phyloP scores from a whole-genome alignment of 371 early-diverging fungal genomes.

The Actinomortierella ambigua region DNA sequence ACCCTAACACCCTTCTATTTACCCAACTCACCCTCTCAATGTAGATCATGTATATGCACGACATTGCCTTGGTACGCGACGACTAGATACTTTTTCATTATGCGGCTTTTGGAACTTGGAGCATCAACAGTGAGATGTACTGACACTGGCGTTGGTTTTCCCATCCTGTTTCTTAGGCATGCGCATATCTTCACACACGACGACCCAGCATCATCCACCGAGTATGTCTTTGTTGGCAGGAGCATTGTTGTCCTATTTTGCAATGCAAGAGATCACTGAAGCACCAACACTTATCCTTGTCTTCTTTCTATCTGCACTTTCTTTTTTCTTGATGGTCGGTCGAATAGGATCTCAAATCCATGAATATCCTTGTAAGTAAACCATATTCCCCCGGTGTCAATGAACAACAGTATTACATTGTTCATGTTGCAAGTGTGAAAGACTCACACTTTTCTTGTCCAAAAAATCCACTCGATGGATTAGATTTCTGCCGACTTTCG shows the following conservation, averaged over 20 bases:
- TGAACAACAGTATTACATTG: background rate
- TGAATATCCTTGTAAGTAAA: constrained; percentile 71
- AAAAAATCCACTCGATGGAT: too few relatives aligned
- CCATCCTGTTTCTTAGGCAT: too few relatives aligned
- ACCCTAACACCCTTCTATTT: background rate
- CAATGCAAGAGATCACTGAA: too few relatives aligned
- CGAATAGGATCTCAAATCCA: constrained; percentile 80
- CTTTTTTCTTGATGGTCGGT: background rate
- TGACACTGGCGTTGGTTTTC: too few relatives aligned
- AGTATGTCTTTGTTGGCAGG: constrained; percentile 4
- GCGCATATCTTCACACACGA: constrained; percentile 49
- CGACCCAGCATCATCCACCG: constrained; percentile 67
- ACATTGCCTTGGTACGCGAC: constrained; percentile 72
- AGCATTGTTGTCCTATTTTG: background rate
- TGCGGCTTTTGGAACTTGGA: too few relatives aligned
- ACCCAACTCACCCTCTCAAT: background rate
- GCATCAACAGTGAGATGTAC: too few relatives aligned
- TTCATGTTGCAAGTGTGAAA: background rate
- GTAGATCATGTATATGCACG: constrained; percentile 79
- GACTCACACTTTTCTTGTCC: too few relatives aligned
- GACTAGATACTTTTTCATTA: too few relatives aligned
- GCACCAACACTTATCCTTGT: too few relatives aligned
- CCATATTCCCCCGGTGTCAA: background rate
- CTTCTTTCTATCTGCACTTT: background rate
- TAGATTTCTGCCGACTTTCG: constrained; percentile 68